Base-by-base conservation (phyloP, 1,284 basidiomycete species). In the Veloporphyrellus conicus region DNA sequence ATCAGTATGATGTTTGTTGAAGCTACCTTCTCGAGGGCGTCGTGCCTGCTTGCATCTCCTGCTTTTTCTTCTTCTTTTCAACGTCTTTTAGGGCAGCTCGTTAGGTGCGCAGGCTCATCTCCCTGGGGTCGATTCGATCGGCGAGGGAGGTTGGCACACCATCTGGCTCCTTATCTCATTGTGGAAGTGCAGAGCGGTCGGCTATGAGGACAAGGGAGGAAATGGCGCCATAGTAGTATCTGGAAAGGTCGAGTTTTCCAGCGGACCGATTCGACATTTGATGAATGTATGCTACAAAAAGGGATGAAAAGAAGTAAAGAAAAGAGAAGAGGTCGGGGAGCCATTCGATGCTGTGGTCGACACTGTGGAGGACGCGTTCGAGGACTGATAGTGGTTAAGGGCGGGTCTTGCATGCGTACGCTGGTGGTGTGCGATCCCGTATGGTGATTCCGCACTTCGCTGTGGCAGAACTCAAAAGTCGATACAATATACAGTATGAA, bases 21-120 rank as follows among this genome's bases (percentile, higher is more conserved):
- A 43, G 77, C 63, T 43, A 76, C 72, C 56, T 78, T 79, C 61
- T 87, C 83, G 6, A 74, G 67, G 6, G 68, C 67, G 38, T 84
- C 82, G 54, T 76, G 73, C 43, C 68, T 72, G 0, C 63, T 53
- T 0, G 63, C 48, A 19, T 67, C 62, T 0, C 71, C 70, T 2
- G 82, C 83, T 65, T 86, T 90, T 87, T 88, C 77, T 93, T 93
- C 79, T 93, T 95, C 81, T 95, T 95, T 45, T 93, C 90, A n/a
- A 95, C 63, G 62, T 97, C 91, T 64, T 93, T 93, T 32, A 93
- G 90, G 0, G 79, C 81, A 57, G 92, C 82, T 29, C 91, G 80
- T 54, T 84, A 74, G 25, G 90, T 92, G 19, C 93, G 83, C 37
- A 92, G 91, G 40, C 95, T 95, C 96, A 99, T 99, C 55, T 94